A percentile compares a stretch with the other conserved stretches of the same genome.
Evolutionary conservation across 441 rosid species (phyloP).

Genomic region (Croton laevigatus): DNA sequence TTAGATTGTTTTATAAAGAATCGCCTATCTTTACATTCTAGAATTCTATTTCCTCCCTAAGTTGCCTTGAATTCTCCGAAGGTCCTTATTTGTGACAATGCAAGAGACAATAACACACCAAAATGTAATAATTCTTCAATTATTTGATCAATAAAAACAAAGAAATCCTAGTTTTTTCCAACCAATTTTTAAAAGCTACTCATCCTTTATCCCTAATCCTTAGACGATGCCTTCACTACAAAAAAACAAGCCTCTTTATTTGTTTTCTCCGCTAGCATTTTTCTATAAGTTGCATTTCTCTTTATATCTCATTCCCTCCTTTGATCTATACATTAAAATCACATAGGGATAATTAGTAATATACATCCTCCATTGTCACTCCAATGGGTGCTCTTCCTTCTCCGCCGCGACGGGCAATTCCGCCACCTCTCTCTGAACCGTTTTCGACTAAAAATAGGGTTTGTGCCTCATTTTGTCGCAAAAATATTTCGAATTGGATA

Average conservation of each 20-base stretch:
- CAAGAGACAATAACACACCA: background rate
- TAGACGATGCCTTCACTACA: background rate
- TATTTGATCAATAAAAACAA: background rate
- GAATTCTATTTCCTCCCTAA: background rate
- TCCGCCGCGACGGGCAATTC: background rate
- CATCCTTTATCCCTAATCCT: too few relatives aligned
- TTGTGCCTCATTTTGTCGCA: slow-evolving; percentile 35
- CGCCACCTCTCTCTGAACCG: background rate
- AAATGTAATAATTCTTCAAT: background rate
- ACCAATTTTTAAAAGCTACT: background rate
- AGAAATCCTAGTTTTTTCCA: background rate
- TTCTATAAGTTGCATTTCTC: background rate
- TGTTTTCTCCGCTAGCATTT: background rate
- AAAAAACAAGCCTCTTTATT: background rate
- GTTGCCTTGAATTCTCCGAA: background rate
- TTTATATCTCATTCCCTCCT: slow-evolving; percentile 15
- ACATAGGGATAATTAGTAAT: background rate
- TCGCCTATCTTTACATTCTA: too few relatives aligned
- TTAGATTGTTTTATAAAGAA: too few relatives aligned
- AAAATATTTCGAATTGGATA: slow-evolving; percentile 35
- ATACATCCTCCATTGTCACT: background rate
- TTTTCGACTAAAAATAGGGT: slow-evolving; percentile 17
- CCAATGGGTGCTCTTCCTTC: slow-evolving; percentile 12
- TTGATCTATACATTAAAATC: slow-evolving; percentile 11
- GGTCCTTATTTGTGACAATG: background rate